phyloP scores from a whole-genome alignment of 805 yeast species.

The Cyberlindnera xishuangbannaensis region DNA sequence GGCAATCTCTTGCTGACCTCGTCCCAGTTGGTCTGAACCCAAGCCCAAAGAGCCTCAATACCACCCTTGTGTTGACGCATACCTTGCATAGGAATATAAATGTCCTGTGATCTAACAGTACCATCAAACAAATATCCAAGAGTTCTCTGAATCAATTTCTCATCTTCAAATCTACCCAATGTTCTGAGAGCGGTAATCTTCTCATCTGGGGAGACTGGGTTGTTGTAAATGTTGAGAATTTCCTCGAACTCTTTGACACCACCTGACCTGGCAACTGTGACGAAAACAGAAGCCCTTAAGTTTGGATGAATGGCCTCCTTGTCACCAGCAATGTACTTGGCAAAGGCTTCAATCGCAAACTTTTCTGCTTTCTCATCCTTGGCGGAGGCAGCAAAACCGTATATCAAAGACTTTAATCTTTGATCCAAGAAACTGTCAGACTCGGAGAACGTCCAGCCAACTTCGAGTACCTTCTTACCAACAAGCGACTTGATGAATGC shows the following conservation, averaged over 20 bases:
- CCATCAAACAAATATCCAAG: slow-evolving; percentile 53
- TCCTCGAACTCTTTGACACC: slow-evolving; percentile 57
- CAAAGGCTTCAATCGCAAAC: slow-evolving; percentile 46
- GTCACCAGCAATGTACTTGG: slow-evolving; percentile 54
- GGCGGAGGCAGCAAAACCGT: slow-evolving; percentile 51
- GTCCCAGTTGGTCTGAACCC: slow-evolving; percentile 75
- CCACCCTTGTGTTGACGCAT: slow-evolving; percentile 60
- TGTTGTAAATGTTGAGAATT: slow-evolving; percentile 52
- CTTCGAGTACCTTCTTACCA: slow-evolving; percentile 41
- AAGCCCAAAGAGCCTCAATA: slow-evolving; percentile 62
- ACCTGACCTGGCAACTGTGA: slow-evolving; percentile 61
- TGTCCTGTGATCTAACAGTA: slow-evolving; percentile 62
- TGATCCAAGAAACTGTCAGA: slow-evolving; percentile 54
- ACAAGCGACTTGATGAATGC: slow-evolving; percentile 51
- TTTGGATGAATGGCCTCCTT: slow-evolving; percentile 68
- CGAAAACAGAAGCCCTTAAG: slow-evolving; percentile 60
- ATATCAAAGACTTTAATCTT: slow-evolving; percentile 61
- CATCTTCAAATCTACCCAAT: slow-evolving; percentile 57
- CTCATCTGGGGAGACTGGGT: slow-evolving; percentile 59
- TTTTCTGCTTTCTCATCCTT: slow-evolving; percentile 42
- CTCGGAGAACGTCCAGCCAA: slow-evolving; percentile 62
- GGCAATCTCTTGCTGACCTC: slow-evolving; percentile 62
- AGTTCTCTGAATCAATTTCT: slow-evolving; percentile 48
- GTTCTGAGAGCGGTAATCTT: slow-evolving; percentile 63
- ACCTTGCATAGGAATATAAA: slow-evolving; percentile 72